Conservation (phyloP, 2,329 filamentous ascomycete species). For the Oidium heveae region DNA sequence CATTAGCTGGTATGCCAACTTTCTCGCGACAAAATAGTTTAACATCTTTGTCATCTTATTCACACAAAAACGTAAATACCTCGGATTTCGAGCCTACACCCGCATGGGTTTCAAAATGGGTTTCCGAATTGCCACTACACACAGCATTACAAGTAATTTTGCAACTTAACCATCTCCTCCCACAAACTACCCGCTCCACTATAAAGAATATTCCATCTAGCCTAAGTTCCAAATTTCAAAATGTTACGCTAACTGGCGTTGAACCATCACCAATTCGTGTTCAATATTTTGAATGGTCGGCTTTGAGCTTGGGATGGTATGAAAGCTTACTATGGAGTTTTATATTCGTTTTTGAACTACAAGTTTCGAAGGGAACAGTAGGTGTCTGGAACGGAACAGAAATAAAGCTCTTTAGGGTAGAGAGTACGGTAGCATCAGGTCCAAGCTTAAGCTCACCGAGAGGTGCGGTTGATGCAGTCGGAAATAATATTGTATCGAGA, state of each 20-base stretch:
- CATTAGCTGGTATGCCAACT: conserved; percentile 37
- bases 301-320: conserved; percentile 79
- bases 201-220: conserved; percentile 20
- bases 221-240: conserved; percentile 28
- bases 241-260: conserved; percentile 40
- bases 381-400: conserved; percentile 85
- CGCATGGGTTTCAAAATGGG: conserved; percentile 79
- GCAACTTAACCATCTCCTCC: conserved; percentile 32
- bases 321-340: conserved; percentile 86
- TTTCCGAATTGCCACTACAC: conserved; percentile 74
- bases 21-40: conserved; percentile 84
- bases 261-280: conserved; percentile 52
- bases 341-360: conserved; percentile 75
- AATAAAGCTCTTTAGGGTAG: conserved; percentile 73
- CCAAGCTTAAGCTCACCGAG: conserved; percentile 64
- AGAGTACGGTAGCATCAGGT: conserved; percentile 56
- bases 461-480: conserved; percentile 80
- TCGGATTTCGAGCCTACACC: conserved; percentile 54
- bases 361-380: conserved; percentile 60
- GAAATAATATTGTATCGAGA: conserved; percentile 65
- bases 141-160: conserved; percentile 58
- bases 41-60: conserved; percentile 47
- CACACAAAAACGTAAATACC: conserved; percentile 28
- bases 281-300: conserved; percentile 87
- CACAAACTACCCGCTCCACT: conserved; percentile 17